Evolutionary conservation across 2,329 filamentous ascomycete species (phyloP), one percentile per base, ranked within the genome.

Genomic region (Talaromyces sp.): DNA sequence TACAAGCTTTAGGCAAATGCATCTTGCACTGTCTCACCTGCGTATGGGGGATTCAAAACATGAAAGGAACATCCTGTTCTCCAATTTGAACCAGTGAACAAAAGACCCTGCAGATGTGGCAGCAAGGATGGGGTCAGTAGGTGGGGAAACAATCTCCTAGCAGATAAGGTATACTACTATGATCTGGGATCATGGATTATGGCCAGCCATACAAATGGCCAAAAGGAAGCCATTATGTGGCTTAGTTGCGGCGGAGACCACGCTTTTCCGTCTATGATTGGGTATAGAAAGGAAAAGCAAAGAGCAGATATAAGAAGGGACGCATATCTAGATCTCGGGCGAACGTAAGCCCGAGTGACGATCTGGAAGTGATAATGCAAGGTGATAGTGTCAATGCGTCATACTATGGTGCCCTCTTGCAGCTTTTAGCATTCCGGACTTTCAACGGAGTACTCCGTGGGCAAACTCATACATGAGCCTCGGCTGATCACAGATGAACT

Each of bases 281-380:
- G 33, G 48, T 57, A 22, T 30, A 47, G 47, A 24, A 48, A 56
- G n/a, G 33, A 2, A 35, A 35, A 35, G 33, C 3, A 35, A 35
- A 42, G 19, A 19, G 40, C 9, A 41, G 22, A 47, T 51, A 41
- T 41, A 44, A 45, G 43, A 44, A 49, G 44, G 46, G 50, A 46
- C 9, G 29, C 24, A 10, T 22, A 47, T 42, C 29, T 39, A 44
- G 4, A 57, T 49, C 20, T 56, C 56, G 54, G 60, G 41, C 40
- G n/a, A 53, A 47, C n/a, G 27, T 53, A 33, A 54, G 43, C 41
- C 55, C 53, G 49, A 60, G 44, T 30, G 27, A 24, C 19, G 40
- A 41, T 42, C 3, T 48, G 19, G 39, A 22, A 19, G 14, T 49
- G 9, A 40, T 16, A 10, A 52, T 54, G 44, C 35, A 42, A 41